phyloP scores from a whole-genome alignment of 2,329 filamentous ascomycete species.

The Sporothrix mexicana region DNA sequence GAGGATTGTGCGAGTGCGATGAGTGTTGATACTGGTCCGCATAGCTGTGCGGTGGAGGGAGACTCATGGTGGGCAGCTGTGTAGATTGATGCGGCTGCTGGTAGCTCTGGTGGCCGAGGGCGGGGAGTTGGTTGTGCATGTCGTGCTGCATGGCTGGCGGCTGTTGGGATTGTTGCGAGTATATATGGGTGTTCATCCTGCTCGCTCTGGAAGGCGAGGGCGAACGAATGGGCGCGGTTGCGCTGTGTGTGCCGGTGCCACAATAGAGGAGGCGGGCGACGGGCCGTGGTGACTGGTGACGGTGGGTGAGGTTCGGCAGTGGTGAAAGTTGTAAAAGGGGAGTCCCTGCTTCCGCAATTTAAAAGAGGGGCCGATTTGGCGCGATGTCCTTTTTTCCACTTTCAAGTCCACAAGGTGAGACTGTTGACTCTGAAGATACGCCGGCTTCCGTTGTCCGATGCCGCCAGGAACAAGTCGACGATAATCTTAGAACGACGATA shows the following conservation, averaged over 20 bases:
- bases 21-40: slow-evolving; percentile 35
- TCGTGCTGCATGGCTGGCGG: slow-evolving; percentile 36
- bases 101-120: slow-evolving; percentile 34
- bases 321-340: not conserved
- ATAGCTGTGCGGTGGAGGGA: slow-evolving; percentile 36
- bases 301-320: not conserved
- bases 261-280: slow-evolving; percentile 12
- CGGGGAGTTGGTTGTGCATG: slow-evolving; percentile 37
- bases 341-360: not conserved
- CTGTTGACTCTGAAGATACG: slow-evolving; percentile 2
- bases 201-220: not conserved
- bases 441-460: slow-evolving; percentile 1
- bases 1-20: slow-evolving; percentile 21
- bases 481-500: not conserved
- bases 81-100: slow-evolving; percentile 30
- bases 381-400: not conserved
- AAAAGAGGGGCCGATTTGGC: slow-evolving; percentile 16
- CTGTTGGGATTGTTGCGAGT: slow-evolving; percentile 34
- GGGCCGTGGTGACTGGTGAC: not conserved
- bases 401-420: not conserved
- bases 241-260: not conserved
- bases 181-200: slow-evolving; percentile 36
- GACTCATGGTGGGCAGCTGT: slow-evolving; percentile 36
- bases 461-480: not conserved
- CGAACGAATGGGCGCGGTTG: not conserved